phyloP scores from a whole-genome alignment of 2,329 filamentous ascomycete genomes.

The Claviceps fusiformis region DNA sequence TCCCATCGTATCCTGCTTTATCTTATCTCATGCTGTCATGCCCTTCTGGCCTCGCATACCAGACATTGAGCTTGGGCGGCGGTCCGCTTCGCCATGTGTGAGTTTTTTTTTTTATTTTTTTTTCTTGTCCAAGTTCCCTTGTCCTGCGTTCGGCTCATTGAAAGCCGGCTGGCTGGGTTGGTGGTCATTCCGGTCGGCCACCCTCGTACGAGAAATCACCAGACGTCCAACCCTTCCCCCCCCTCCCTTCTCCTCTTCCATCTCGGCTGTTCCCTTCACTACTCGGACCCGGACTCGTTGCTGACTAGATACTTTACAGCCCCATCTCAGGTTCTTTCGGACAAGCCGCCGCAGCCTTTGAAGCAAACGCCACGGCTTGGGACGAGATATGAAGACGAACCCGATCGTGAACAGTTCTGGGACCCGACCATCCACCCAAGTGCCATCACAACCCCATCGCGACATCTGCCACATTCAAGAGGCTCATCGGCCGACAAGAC shows the following conservation, averaged over 20 bases:
- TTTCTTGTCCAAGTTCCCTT: neutral
- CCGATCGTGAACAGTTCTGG: conserved; percentile 36
- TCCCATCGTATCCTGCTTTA: neutral
- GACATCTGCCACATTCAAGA: conserved; percentile 36
- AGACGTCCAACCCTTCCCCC: neutral
- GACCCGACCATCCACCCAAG: conserved; percentile 37
- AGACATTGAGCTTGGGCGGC: conserved; percentile 10
- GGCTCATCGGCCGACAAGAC: conserved; percentile 46
- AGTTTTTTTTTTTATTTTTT: conserved; percentile 5
- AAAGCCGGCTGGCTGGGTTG: too few species aligned
- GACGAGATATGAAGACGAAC: conserved; percentile 38
- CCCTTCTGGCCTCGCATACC: conserved; percentile 9
- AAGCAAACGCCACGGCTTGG: conserved; percentile 38
- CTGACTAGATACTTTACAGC: conserved; percentile 21
- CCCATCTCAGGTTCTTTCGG: conserved; percentile 46
- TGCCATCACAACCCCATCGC: conserved; percentile 24
- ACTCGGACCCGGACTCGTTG: conserved; percentile 1
- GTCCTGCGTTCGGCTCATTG: neutral
- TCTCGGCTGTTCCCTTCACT: neutral
- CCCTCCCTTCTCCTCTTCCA: neutral
- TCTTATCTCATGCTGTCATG: conserved; percentile 3
- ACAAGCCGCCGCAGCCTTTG: conserved; percentile 37
- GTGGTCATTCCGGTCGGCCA: neutral
- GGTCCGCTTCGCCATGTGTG: conserved; percentile 15
- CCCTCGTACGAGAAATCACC: neutral